Conservation (phyloP, 2,329 filamentous ascomycete species). For the Pseudocercospora macadamiae region DNA sequence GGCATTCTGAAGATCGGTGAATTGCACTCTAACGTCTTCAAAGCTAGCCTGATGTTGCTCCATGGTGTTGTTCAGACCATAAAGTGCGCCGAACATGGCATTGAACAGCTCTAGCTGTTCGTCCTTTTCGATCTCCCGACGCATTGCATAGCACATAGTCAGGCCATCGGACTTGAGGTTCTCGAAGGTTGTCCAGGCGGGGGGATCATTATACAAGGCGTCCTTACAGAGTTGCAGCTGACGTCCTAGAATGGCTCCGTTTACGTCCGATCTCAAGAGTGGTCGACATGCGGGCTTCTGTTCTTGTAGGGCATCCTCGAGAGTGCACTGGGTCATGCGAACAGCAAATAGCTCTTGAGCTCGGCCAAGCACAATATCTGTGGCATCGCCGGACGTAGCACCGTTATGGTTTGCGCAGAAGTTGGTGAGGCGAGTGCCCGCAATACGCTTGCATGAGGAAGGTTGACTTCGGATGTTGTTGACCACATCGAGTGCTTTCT, state of each 20-base stretch:
- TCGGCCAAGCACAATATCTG: conserved; percentile 28
- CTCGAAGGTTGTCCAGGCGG: conserved; percentile 67
- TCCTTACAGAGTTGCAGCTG: conserved; percentile 56
- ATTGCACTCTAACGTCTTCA: neutral
- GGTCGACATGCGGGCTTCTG: conserved; percentile 57
- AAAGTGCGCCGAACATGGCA: conserved; percentile 12
- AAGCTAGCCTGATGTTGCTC: conserved; percentile 5
- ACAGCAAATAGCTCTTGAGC: conserved; percentile 61
- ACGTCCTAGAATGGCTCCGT: conserved; percentile 34
- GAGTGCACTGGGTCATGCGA: conserved; percentile 65
- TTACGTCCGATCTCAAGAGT: conserved; percentile 47
- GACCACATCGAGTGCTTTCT: neutral
- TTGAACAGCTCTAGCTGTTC: conserved; percentile 29
- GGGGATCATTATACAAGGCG: conserved; percentile 51
- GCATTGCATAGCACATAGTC: conserved; percentile 64
- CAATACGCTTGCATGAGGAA: conserved; percentile 10
- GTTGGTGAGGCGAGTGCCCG: conserved; percentile 51
- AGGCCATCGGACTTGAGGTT: conserved; percentile 64
- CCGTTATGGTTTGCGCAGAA: conserved; percentile 56
- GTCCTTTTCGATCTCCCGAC: conserved; percentile 60
- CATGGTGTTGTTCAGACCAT: conserved; percentile 4
- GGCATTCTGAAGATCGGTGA: neutral
- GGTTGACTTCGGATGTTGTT: neutral
- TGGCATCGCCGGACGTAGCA: conserved; percentile 23
- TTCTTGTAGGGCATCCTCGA: conserved; percentile 54